Evolutionary conservation across 1,284 basidiomycete genomes (phyloP).

Genomic region (Inonotus obliquus): DNA sequence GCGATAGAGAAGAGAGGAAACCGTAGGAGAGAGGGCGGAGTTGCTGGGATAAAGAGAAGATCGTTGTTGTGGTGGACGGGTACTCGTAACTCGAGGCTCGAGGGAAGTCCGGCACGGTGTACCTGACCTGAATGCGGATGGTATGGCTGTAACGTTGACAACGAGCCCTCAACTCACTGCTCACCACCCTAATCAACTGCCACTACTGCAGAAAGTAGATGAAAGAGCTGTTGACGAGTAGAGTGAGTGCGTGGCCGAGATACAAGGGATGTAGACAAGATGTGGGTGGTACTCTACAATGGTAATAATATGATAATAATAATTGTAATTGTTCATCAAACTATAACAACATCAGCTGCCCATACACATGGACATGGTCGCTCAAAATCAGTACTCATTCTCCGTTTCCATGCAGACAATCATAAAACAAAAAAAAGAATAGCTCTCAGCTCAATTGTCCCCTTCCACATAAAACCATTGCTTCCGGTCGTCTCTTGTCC

Average conservation of each 20-base stretch:
- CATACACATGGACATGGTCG: too few relatives aligned
- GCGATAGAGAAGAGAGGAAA: constrained; percentile 14
- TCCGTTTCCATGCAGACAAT: too few relatives aligned
- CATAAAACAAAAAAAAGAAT: too few relatives aligned
- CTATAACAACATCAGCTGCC: too few relatives aligned
- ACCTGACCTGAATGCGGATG: not conserved
- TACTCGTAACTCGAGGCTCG: not conserved
- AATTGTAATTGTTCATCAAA: too few relatives aligned
- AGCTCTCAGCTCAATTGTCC: not conserved
- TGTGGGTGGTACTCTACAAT: too few relatives aligned
- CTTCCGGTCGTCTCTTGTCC: too few relatives aligned
- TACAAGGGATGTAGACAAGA: too few relatives aligned
- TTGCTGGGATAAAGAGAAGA: not conserved
- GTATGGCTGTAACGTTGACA: not conserved
- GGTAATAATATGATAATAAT: too few relatives aligned
- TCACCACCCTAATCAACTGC: not conserved
- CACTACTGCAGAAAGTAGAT: not conserved
- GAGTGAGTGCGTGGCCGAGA: too few relatives aligned
- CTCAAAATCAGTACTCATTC: too few relatives aligned
- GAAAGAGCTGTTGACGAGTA: too few relatives aligned
- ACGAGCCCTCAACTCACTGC: not conserved
- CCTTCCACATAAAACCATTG: not conserved
- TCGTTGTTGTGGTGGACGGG: not conserved
- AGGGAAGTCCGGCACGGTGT: not conserved
- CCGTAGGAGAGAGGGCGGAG: constrained; percentile 8